phyloP scores from a whole-genome alignment of 306 rosid genomes.

The Lathyrus aphaca region DNA sequence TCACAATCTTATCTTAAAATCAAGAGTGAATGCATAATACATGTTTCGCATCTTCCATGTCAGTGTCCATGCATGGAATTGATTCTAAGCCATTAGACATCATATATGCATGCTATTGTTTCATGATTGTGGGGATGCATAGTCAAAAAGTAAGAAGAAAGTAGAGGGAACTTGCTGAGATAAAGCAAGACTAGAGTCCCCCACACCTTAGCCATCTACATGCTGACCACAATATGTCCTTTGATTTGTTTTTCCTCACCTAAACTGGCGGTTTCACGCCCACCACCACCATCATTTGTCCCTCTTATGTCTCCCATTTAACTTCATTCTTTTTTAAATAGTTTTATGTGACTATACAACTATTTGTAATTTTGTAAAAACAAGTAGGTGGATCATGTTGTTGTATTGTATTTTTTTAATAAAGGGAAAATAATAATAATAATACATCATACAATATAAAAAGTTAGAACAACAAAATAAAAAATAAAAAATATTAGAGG shows the following conservation, averaged over 20 bases:
- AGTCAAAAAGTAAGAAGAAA: neutral
- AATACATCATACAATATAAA: no score
- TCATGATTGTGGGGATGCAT: slow-evolving; percentile 1
- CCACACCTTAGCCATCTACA: slow-evolving; percentile 25
- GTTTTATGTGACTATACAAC: neutral
- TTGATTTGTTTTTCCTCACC: slow-evolving; percentile 29
- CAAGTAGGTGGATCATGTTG: no score
- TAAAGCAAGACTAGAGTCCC: slow-evolving; percentile 29
- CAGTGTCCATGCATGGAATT: slow-evolving; percentile 1
- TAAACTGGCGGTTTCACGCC: slow-evolving; percentile 25
- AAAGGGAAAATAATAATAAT: no score
- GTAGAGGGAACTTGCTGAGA: slow-evolving; percentile 11
- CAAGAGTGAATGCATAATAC: neutral
- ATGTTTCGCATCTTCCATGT: neutral
- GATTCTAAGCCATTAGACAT: neutral
- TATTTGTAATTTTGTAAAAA: neutral
- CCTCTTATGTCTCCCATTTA: neutral
- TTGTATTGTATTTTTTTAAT: no score
- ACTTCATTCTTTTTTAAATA: neutral
- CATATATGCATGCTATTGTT: neutral
- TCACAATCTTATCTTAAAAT: neutral
- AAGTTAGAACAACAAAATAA: no score
- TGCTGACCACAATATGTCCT: slow-evolving; percentile 1
- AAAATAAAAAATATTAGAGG: no score
- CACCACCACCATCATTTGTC: slow-evolving; percentile 36